Evolutionary conservation across 2,329 filamentous ascomycete genomes (phyloP), one percentile per base, ranked within the genome.

Genomic region (Neocucurbitaria cava): DNA sequence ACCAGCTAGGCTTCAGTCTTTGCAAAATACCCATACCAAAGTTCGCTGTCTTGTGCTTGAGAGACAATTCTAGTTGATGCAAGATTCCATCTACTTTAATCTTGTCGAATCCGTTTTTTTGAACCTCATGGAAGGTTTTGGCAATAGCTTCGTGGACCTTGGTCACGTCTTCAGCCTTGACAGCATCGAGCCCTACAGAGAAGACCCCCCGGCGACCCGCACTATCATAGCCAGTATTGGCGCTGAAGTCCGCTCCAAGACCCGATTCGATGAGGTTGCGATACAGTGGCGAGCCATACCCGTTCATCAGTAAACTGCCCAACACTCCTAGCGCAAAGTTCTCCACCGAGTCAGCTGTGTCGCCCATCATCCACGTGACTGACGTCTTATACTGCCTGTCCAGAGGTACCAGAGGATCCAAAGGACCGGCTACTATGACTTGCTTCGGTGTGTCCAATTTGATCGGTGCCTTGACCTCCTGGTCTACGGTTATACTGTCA

Each of bases 31-130:
- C 88, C 83, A 97, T 91, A 13, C 95, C 95, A 71, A 99, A 99
- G 68, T 90, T 92, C 49, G 95, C 91, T 0, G 92, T 97, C 81
- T 98, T 98, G 79, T 99, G 92, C 78, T 97, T 97, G 44, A 98
- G 79, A 0, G 88, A 85, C n/a, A 99, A 83, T 73, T 99, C 95
- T 3, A 98, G 79, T 75, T 98, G 94, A 74, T 99, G 95, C 49
- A 99, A 83, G 59, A 96, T 90, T 2, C 95, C 95, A 59, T 96
- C 91, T 54, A 99, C 91, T 76, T 99, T 99, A 65, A 88, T 87
- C 67, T 88, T 83, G 54, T 95, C 92, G 65, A 99, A 96, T 0
- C 95, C 94, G 55, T 88, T 90, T 23, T 87, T 79, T 17, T 87
- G 84, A 6, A 86, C 86, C 41, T 91, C 87, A 23, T 82, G 81